Evolutionary conservation across 345 rosid genomes (phyloP).

Genomic region (Fremontodendron californicum): DNA sequence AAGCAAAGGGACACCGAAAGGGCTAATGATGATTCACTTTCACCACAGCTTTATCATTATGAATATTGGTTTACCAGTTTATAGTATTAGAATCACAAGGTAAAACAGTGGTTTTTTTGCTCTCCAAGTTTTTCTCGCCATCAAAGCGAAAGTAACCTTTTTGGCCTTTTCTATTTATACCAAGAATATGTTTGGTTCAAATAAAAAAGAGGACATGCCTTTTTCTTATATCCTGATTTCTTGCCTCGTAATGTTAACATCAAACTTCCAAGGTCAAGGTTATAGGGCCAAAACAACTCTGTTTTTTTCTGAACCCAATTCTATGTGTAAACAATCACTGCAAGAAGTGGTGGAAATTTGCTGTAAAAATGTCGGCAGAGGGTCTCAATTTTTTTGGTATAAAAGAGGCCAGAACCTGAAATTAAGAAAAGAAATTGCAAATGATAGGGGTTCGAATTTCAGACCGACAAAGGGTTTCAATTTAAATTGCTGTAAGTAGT

Average conservation of each 20-base stretch:
- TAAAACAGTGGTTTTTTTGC: not conserved
- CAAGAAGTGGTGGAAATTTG: not conserved
- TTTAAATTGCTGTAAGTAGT: not conserved
- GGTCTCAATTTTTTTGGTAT: no score
- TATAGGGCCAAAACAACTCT: not conserved
- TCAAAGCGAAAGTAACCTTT: not conserved
- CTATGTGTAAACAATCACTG: no score
- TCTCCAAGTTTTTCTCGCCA: not conserved
- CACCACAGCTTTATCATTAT: not conserved
- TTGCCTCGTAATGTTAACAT: not conserved
- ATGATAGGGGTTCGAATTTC: no score
- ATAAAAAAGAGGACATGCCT: not conserved
- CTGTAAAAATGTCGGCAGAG: not conserved
- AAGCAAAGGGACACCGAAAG: not conserved
- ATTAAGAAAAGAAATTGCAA: no score
- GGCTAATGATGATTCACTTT: not conserved
- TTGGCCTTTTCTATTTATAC: not conserved
- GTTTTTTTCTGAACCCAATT: not conserved
- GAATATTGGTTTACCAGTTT: not conserved
- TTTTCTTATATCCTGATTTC: not conserved
- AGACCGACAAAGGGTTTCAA: no score
- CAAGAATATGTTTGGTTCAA: not conserved
- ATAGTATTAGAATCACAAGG: not conserved
- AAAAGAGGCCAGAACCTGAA: no score
- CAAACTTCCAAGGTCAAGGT: not conserved